phyloP scores from a whole-genome alignment of 1,284 basidiomycete genomes.

The Cutaneotrichosporon spelunceum region DNA sequence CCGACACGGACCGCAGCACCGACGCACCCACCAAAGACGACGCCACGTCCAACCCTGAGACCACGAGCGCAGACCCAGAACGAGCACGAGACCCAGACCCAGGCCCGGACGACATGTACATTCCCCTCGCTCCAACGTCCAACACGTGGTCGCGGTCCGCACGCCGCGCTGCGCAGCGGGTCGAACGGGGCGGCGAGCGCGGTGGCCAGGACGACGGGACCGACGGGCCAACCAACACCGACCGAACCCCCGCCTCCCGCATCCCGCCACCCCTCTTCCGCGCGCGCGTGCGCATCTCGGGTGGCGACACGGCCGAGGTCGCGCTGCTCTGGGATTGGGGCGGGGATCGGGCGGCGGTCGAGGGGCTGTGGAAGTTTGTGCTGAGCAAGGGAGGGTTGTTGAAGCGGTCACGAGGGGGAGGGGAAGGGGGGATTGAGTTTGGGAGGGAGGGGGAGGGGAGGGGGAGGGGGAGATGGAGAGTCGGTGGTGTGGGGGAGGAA shows the following conservation, averaged over 20 bases:
- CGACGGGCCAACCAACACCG: too few relatives aligned
- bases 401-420: constrained; percentile 15
- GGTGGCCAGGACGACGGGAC: too few relatives aligned
- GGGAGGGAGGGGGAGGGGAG: constrained; percentile 2
- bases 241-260: too few relatives aligned
- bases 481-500: background rate
- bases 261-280: constrained; percentile 42
- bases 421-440: background rate
- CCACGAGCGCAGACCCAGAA: too few relatives aligned
- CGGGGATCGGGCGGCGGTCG: constrained; percentile 60
- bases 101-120: constrained; percentile 32
- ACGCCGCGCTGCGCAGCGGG: constrained; percentile 46
- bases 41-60: too few relatives aligned
- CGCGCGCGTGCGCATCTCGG: constrained; percentile 22
- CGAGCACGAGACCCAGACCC: too few relatives aligned
- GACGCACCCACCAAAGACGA: too few relatives aligned
- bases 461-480: background rate
- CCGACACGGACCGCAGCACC: too few relatives aligned
- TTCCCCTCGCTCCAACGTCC: constrained; percentile 54
- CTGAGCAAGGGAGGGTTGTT: constrained; percentile 49
- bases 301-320: constrained; percentile 34
- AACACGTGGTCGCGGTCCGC: constrained; percentile 76
- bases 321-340: constrained; percentile 66
- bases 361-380: constrained; percentile 66
- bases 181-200: too few relatives aligned